phyloP scores from a whole-genome alignment of 2,329 filamentous ascomycete species.

The Lachnellula cervina region DNA sequence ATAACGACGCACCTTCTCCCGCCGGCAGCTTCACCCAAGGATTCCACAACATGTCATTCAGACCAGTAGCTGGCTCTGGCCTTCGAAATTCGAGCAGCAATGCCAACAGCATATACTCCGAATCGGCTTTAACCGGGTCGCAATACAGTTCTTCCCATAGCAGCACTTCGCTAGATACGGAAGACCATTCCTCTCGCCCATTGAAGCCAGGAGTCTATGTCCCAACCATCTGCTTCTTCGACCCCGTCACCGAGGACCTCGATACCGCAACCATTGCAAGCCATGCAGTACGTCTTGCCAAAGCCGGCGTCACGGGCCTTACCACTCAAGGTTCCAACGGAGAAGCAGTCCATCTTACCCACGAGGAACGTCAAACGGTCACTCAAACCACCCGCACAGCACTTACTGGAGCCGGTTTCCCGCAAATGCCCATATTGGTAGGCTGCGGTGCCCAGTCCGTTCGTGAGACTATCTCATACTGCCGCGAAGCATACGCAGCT shows the following conservation, averaged over 20 bases:
- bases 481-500: slow-evolving; percentile 54
- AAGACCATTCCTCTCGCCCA: slow-evolving; percentile 34
- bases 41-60: slow-evolving; percentile 37
- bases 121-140: slow-evolving; percentile 31
- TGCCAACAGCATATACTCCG: slow-evolving; percentile 30
- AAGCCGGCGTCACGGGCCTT: slow-evolving; percentile 55
- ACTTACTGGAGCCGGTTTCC: slow-evolving; percentile 53
- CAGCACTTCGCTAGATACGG: slow-evolving; percentile 33
- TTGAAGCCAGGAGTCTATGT: slow-evolving; percentile 60
- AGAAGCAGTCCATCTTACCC: slow-evolving; percentile 61
- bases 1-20: slow-evolving; percentile 45
- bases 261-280: slow-evolving; percentile 50
- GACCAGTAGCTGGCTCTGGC: slow-evolving; percentile 16
- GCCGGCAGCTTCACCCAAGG: slow-evolving; percentile 40
- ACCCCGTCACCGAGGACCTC: slow-evolving; percentile 59
- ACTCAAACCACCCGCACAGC: slow-evolving; percentile 56
- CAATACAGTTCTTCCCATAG: slow-evolving; percentile 40
- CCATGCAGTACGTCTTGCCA: slow-evolving; percentile 51
- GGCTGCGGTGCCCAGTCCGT: slow-evolving; percentile 63
- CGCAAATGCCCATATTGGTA: slow-evolving; percentile 58
- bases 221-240: slow-evolving; percentile 71
- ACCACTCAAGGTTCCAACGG: slow-evolving; percentile 64
- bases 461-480: slow-evolving; percentile 59
- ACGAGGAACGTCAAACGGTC: slow-evolving; percentile 55
- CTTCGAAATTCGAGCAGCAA: slow-evolving; percentile 23